Conservation (phyloP, 2,329 filamentous ascomycete species). For the Diplocarpon mali region DNA sequence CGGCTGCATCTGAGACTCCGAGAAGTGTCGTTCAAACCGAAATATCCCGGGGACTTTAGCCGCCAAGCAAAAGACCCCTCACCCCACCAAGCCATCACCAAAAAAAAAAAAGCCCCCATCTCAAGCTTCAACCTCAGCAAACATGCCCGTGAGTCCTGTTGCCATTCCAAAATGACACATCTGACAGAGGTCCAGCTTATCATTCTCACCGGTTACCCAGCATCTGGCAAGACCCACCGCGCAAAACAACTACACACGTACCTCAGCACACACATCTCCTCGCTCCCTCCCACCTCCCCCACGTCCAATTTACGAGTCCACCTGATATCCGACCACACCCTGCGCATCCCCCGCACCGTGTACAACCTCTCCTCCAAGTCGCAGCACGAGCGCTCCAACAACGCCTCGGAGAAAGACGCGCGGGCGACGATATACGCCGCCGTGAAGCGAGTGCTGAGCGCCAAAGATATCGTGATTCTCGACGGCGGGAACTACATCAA, state of each 20-base stretch:
- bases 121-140: background rate
- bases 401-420: slow-evolving; percentile 70
- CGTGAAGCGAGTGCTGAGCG: slow-evolving; percentile 63
- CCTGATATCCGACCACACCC: slow-evolving; percentile 61
- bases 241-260: slow-evolving; percentile 55
- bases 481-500: slow-evolving; percentile 85
- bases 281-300: slow-evolving; percentile 25
- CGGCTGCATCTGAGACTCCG: no score
- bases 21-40: no score
- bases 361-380: slow-evolving; percentile 54
- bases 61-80: no score
- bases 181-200: slow-evolving; percentile 41
- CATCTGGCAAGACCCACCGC: slow-evolving; percentile 57
- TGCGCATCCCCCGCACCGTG: slow-evolving; percentile 57
- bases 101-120: no score
- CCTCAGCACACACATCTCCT: slow-evolving; percentile 43
- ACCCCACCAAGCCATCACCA: no score
- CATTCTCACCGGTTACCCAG: slow-evolving; percentile 55
- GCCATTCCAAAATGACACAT: background rate
- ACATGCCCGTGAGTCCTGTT: slow-evolving; percentile 1
- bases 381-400: slow-evolving; percentile 56
- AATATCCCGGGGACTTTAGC: no score
- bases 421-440: slow-evolving; percentile 66
- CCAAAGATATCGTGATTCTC: slow-evolving; percentile 66
- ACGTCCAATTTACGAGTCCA: slow-evolving; percentile 48